phyloP scores from a whole-genome alignment of 164 flowering plant species.

The Cinnamomum chago region DNA sequence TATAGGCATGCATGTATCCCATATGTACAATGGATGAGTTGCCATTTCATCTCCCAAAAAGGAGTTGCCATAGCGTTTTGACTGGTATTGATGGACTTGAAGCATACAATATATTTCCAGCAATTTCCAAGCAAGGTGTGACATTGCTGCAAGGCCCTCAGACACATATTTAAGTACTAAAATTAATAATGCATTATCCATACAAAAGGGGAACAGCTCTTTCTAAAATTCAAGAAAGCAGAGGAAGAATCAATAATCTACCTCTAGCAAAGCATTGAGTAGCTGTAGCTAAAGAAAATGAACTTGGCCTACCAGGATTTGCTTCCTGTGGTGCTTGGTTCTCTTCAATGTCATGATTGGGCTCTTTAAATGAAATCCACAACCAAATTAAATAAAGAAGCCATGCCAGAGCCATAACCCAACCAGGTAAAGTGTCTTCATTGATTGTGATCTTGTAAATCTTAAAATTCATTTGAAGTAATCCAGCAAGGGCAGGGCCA shows the following conservation, averaged over 20 bases:
- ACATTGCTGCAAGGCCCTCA: too few relatives aligned
- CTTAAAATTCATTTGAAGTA: slow-evolving; percentile 42
- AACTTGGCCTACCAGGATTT: slow-evolving; percentile 20
- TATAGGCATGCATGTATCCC: too few relatives aligned
- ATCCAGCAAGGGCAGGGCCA: slow-evolving; percentile 58
- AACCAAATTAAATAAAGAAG: slow-evolving; percentile 37
- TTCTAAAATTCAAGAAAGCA: too few relatives aligned
- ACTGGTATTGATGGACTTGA: too few relatives aligned
- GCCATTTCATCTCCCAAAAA: too few relatives aligned
- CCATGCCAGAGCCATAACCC: slow-evolving; percentile 65
- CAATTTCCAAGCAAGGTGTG: background rate
- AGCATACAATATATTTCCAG: background rate
- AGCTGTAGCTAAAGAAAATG: background rate
- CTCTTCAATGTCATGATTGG: slow-evolving; percentile 23
- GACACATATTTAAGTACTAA: too few relatives aligned
- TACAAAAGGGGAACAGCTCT: background rate
- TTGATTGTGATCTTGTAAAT: slow-evolving; percentile 43
- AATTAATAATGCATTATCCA: too few relatives aligned
- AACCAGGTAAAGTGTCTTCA: slow-evolving; percentile 50
- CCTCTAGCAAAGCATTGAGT: background rate
- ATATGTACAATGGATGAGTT: too few relatives aligned
- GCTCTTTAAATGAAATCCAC: slow-evolving; percentile 46
- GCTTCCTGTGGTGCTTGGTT: slow-evolving; percentile 14
- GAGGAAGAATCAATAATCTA: background rate
- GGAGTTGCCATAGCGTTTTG: too few relatives aligned